Base-by-base conservation (phyloP, 129 eudicot genomes). In the Tagetes patula region DNA sequence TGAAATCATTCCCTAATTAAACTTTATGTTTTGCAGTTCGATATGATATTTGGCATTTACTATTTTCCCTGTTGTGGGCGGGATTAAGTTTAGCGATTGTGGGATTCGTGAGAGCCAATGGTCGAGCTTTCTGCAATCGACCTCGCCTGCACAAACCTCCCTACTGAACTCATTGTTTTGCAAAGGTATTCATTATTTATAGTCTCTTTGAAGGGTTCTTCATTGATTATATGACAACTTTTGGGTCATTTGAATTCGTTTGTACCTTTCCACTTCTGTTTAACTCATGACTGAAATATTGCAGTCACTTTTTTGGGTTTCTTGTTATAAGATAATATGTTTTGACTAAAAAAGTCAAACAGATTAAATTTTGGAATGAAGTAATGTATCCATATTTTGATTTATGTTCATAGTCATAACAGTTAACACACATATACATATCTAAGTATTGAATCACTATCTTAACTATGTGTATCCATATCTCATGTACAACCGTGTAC, bases 51-150 rank as follows among this genome's bases (percentile, higher is more conserved):
- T 79, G 89, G 83, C 81, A 88, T 60, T 45, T 90, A 56, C 74
- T 88, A 34, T 83, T 84, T 83, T 88, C 99, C 1, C 69, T 90
- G 38, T 66, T 90, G 50, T 90, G 96, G 96, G 97, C 94, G 31
- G 81, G 96, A 78, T 32, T 85, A 79, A 94, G 97, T 76, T 33
- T 90, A 79, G 93, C 53, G 27, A 82, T 94, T 73, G 91, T 85
- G 8, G 80, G 82, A 66, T 77, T 86, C 8, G 97, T 94, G 80
- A 94, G 73, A 81, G 83, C 93, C 66, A 88, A 90, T 69, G 97
- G 97, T 20, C 88, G 96, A 55, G 72, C 80, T 55, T 94, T 90
- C 81, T 90, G 97, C 73, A 90, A 90, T 40, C 89, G 91, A 9
- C 97, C 99, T 38, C 89, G 91, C 61, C 84, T 94, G 20, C 85